Evolutionary conservation across 2,329 filamentous ascomycete species (phyloP).

Genomic region (Gnomoniopsis smithogilvyi): DNA sequence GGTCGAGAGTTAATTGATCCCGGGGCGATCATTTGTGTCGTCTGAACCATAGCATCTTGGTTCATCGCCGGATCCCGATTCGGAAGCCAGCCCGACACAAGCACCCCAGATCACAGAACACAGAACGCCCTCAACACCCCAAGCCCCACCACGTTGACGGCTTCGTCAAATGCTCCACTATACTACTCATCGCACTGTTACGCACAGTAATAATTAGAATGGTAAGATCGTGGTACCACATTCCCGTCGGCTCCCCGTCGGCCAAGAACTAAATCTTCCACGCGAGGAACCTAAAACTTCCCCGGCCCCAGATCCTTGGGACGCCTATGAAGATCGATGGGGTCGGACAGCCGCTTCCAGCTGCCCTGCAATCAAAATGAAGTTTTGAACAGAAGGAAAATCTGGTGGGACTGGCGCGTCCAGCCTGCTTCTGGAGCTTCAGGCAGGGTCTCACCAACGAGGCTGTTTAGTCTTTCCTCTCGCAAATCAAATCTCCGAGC

Average conservation of each 20-base stretch:
- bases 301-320: not conserved
- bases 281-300: not conserved
- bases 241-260: not conserved
- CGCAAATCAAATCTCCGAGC: too few relatives aligned
- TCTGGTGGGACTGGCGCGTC: not conserved
- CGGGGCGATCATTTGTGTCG: too few relatives aligned
- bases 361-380: not conserved
- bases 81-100: not conserved
- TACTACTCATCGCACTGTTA: too few relatives aligned
- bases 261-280: not conserved
- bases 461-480: too few relatives aligned
- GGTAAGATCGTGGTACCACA: not conserved
- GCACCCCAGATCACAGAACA: too few relatives aligned
- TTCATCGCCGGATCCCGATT: slow-evolving; percentile 5
- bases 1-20: not conserved
- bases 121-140: not conserved
- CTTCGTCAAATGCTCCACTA: not conserved
- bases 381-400: not conserved
- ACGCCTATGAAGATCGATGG: not conserved
- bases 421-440: too few relatives aligned
- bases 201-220: too few relatives aligned
- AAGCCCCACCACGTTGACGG: not conserved
- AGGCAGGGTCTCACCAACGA: too few relatives aligned
- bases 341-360: not conserved
- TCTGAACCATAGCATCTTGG: not conserved